Base-by-base conservation (phyloP, 2,329 filamentous ascomycete species). In the Hypomyces rosellus region DNA sequence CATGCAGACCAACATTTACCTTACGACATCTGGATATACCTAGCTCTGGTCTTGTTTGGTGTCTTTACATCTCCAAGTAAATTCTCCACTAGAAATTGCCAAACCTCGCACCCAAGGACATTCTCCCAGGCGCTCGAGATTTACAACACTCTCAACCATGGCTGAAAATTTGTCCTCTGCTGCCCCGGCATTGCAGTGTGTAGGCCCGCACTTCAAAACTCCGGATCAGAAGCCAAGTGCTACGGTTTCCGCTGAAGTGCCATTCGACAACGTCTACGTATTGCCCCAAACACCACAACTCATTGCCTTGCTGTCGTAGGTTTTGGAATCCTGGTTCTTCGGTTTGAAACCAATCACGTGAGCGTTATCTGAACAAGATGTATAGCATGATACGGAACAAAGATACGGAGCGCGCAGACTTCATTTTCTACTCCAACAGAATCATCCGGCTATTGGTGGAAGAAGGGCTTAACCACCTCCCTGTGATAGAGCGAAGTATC, bases 371-470 rank as follows among this genome's bases (percentile, higher is more conserved):
- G 51, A 65, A 48, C 38, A 44, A n/a, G 9, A 15, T 51, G 56
- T 62, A n/a, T 22, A 97, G 92, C 55, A 96, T 96, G 80, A 97
- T 99, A 65, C 86, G 93, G 61, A 90, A 96, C 69, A 88, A 88
- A 69, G 81, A 86, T 59, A 99, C 93, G 5, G 82, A 86, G 50
- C 87, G 93, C 52, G 93, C 90, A 55, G 93, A 99, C 70, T 99
- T 99, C 69, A 96, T 99, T 65, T 99, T 99, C 74, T 96, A 97
- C 74, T 96, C 91, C 40, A 99, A 99, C 72, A 84, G 93, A 53
- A 97, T 99, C 67, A 97, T 97, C 67, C 89, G 93, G 33, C 78
- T 99, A 39, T 80, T 99, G 6, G 93, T 99, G 38, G 93, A 99
- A 70, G 93, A 99, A 72, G 93, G 93, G 4, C 77, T 99, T 49